Percentiles rank a stretch among this genome's conserved stretches.
Conservation (phyloP, 768 basidiomycete genomes). For the Suillus ampliporus region DNA sequence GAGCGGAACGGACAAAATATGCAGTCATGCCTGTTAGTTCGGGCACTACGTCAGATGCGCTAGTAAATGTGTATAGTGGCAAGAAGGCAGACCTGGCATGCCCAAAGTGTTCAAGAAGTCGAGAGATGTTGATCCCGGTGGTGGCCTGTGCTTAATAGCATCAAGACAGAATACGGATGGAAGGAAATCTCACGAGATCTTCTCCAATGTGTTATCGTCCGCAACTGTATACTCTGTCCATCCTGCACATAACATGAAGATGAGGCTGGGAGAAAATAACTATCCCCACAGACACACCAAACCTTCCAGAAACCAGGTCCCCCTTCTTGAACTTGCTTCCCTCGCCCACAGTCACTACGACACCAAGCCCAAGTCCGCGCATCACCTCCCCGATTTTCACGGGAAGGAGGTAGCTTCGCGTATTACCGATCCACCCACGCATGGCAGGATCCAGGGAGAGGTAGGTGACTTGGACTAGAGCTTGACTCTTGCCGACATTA, state of each 20-base stretch:
- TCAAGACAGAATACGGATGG: not conserved
- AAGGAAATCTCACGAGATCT: slow-evolving; percentile 56
- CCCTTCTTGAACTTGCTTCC: slow-evolving; percentile 63
- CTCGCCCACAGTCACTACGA: slow-evolving; percentile 63
- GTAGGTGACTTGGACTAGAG: slow-evolving; percentile 81
- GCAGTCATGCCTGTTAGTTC: slow-evolving; percentile 75
- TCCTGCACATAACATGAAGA: slow-evolving; percentile 45
- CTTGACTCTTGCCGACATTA: slow-evolving; percentile 56
- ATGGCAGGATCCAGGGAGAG: slow-evolving; percentile 88
- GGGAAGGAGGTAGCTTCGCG: slow-evolving; percentile 72
- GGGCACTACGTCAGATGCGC: not conserved
- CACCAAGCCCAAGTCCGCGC: slow-evolving; percentile 71
- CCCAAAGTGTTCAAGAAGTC: slow-evolving; percentile 89
- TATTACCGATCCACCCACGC: slow-evolving; percentile 81
- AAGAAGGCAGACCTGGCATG: slow-evolving; percentile 55
- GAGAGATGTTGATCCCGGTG: slow-evolving; percentile 64
- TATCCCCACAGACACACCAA: slow-evolving; percentile 51
- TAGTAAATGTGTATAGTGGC: not conserved
- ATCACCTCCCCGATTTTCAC: slow-evolving; percentile 80
- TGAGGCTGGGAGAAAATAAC: not conserved
- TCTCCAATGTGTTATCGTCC: slow-evolving; percentile 54
- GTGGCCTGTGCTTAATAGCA: slow-evolving; percentile 46
- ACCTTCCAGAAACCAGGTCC: slow-evolving; percentile 66
- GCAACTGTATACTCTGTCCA: slow-evolving; percentile 80
- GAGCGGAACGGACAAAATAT: slow-evolving; percentile 68